Conservation (phyloP, 179 eudicot genomes). For the Carnegiea gigantea region DNA sequence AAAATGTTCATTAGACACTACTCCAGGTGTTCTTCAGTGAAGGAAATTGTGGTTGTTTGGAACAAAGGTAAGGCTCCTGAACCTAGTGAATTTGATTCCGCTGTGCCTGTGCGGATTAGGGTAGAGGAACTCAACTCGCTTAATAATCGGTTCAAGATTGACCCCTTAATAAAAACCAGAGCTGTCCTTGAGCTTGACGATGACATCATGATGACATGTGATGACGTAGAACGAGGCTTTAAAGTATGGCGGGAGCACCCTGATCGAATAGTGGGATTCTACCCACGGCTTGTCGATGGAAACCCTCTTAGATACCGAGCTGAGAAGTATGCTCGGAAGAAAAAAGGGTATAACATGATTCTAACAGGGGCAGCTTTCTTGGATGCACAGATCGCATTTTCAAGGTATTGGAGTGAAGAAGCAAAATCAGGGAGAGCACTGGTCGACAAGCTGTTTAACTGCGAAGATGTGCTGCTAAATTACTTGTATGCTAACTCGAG, state of each 20-base stretch:
- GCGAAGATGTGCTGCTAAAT: slow-evolving; percentile 91
- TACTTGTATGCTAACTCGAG: slow-evolving; percentile 86
- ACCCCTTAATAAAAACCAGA: slow-evolving; percentile 70
- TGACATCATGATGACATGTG: slow-evolving; percentile 92
- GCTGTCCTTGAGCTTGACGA: slow-evolving; percentile 94
- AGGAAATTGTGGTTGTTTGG: slow-evolving; percentile 91
- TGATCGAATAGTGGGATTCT: slow-evolving; percentile 83
- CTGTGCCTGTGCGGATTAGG: slow-evolving; percentile 79
- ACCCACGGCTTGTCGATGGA: slow-evolving; percentile 68
- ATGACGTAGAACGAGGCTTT: slow-evolving; percentile 87
- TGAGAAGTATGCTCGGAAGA: slow-evolving; percentile 75
- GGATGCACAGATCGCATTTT: slow-evolving; percentile 59
- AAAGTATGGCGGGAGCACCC: slow-evolving; percentile 92
- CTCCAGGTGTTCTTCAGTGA: slow-evolving; percentile 89
- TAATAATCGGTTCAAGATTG: slow-evolving; percentile 77
- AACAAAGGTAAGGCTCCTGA: slow-evolving; percentile 83
- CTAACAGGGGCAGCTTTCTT: slow-evolving; percentile 94
- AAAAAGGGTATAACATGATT: slow-evolving; percentile 80
- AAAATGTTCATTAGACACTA: slow-evolving; percentile 86
- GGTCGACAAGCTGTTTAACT: slow-evolving; percentile 73
- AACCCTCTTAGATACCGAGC: slow-evolving; percentile 56
- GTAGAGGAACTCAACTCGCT: slow-evolving; percentile 77
- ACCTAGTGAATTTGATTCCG: slow-evolving; percentile 63
- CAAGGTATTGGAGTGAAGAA: slow-evolving; percentile 78
- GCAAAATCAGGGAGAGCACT: slow-evolving; percentile 60